These are phyloP conservation scores for Rostrohypoxylon terebratum DNA, from an alignment of 495 filamentous ascomycete genomes.

Conservation along the genomic window DNA sequence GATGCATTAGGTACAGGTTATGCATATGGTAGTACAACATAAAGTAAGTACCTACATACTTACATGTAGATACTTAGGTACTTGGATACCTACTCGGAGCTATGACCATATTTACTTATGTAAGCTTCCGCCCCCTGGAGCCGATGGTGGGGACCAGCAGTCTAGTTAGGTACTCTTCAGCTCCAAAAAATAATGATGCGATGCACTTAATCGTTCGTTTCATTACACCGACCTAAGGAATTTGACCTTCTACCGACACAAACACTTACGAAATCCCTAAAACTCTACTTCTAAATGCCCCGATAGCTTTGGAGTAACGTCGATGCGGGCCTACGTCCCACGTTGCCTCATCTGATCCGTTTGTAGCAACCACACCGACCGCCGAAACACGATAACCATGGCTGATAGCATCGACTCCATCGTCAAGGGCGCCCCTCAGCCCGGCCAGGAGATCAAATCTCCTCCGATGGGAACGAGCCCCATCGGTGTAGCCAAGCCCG, in stretches of 20 bases:
- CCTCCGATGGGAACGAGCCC: slow-evolving; percentile 57
- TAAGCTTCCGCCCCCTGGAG: slow-evolving; percentile 1
- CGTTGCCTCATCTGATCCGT: slow-evolving; percentile 75
- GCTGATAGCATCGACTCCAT: slow-evolving; percentile 80
- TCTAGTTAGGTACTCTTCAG: slow-evolving; percentile 11
- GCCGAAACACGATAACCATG: slow-evolving; percentile 48
- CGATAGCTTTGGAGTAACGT: slow-evolving; percentile 29
- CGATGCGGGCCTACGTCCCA: slow-evolving; percentile 51
- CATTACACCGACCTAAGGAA: slow-evolving; percentile 22
- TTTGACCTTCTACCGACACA: slow-evolving; percentile 1
- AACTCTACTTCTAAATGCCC: slow-evolving; percentile 30
- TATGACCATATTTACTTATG: not conserved
- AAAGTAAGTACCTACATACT: not conserved
- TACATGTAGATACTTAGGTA: not conserved
- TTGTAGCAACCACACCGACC: slow-evolving; percentile 2
- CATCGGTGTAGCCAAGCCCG: slow-evolving; percentile 56
- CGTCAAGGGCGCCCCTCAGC: slow-evolving; percentile 81
- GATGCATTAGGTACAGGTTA: not conserved
- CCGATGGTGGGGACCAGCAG: slow-evolving; percentile 16
- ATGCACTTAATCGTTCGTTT: not conserved
- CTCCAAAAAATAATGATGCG: slow-evolving; percentile 24
- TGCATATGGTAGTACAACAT: not conserved
- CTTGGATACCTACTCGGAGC: not conserved
- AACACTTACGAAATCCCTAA: slow-evolving; percentile 14
- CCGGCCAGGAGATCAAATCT: slow-evolving; percentile 53